Evolutionary conservation across 225 moss, liverwort and hornwort genomes (phyloP).

Genomic region (Bryum argenteum): DNA sequence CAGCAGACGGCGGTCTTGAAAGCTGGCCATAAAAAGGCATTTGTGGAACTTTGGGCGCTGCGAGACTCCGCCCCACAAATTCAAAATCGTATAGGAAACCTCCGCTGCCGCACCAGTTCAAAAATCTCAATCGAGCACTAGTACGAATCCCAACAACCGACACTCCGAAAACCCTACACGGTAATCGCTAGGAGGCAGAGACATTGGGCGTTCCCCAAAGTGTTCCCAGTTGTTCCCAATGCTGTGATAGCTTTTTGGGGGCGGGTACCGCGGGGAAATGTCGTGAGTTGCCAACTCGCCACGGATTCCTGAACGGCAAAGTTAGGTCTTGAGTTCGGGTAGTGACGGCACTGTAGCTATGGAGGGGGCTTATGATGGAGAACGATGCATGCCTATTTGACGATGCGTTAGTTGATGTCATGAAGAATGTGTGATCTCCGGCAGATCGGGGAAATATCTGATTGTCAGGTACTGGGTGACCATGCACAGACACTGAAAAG

Average conservation of each 20-base stretch:
- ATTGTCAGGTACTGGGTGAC: conserved; percentile 7
- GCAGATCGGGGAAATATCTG: not conserved
- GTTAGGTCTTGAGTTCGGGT: conserved; percentile 25
- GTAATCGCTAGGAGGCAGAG: too few relatives aligned
- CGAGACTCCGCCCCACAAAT: not conserved
- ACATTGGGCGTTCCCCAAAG: not conserved
- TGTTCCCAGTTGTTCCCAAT: conserved; percentile 4
- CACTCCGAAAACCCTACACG: too few relatives aligned
- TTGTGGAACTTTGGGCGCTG: not conserved
- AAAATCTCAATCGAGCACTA: not conserved
- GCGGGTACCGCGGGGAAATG: not conserved
- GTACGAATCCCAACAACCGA: too few relatives aligned
- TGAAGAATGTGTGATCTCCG: not conserved
- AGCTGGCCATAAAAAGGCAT: conserved; percentile 46
- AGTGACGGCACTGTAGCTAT: conserved; percentile 17
- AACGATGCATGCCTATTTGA: not conserved
- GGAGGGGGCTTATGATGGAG: not conserved
- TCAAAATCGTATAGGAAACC: not conserved
- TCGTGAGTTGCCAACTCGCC: conserved; percentile 20
- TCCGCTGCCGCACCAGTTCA: not conserved
- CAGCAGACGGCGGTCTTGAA: conserved; percentile 35
- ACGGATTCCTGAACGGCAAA: not conserved
- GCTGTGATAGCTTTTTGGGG: conserved; percentile 3
- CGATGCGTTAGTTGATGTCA: not conserved
- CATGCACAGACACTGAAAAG: not conserved